Base-by-base conservation (phyloP, 2,329 filamentous ascomycete genomes). In the Ophiobolus disseminans region DNA sequence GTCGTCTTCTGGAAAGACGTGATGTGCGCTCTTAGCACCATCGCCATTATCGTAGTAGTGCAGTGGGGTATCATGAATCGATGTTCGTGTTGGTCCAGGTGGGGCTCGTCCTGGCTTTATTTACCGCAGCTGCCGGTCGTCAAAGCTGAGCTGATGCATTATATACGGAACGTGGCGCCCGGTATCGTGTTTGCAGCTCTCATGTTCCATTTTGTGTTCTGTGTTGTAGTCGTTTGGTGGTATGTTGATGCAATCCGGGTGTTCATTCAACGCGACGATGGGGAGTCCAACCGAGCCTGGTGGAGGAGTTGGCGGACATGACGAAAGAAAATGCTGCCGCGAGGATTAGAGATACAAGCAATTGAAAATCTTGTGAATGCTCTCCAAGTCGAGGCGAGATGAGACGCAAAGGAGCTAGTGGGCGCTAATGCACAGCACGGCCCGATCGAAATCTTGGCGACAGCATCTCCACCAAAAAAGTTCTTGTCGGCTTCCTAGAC, bases 11-110 rank as follows among this genome's bases (percentile, higher is more conserved):
- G 39, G 43, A 62, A 62, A 36, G 59, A 62, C 26, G 13, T 50
- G 4, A 26, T 58, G n/a, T 48, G 41, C 25, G 41, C 54, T 2
- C 34, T 57, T 11, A 44, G 37, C 19, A 58, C 44, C 34, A 50
- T 60, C 19, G 48, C 20, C 5, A 45, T 57, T 14, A 31, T 60
- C 5, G 25, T 57, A 7, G 36, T 62, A 1, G 54, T 53, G 1
- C 59, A 58, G 41, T 60, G 57, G 57, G 57, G 57, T 0, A 52
- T 60, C 21, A 51, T 60, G 56, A 55, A 60, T 40, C 44, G 52
- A 8, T 60, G 56, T 40, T 48, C 50, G 5, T 62, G 59, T 23
- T 62, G 57, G 54, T 48, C 52, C 1, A 48, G 45, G 31, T 56
- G 51, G 50, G 57, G 59, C 2, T 38, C 46, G 36, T 50, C 40